Conservation (phyloP, 768 basidiomycete genomes). For the Collybiopsis luxurians region DNA sequence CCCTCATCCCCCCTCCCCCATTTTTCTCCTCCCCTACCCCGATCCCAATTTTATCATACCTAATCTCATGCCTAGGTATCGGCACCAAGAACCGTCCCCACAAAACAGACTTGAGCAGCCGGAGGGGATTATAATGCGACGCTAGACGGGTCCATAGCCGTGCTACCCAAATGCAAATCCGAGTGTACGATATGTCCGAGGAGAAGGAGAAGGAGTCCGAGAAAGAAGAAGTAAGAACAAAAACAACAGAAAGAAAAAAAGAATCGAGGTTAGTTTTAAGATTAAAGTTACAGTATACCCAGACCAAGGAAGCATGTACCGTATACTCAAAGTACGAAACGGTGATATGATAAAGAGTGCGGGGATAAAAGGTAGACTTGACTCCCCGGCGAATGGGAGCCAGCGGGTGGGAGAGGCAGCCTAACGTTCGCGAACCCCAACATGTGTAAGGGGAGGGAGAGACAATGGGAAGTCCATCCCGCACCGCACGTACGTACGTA, state of each 20-base stretch:
- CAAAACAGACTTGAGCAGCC: constrained; percentile 46
- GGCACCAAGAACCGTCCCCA: constrained; percentile 47
- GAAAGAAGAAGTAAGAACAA: neutral
- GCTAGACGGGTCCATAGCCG: constrained; percentile 48
- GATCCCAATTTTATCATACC: constrained; percentile 26
- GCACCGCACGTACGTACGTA: neutral
- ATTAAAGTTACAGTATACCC: no score
- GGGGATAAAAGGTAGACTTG: no score
- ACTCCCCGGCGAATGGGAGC: no score
- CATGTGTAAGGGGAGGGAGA: neutral
- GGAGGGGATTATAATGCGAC: constrained; percentile 57
- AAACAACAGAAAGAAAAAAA: neutral
- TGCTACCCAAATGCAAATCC: constrained; percentile 30
- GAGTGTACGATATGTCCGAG: neutral
- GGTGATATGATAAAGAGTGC: no score
- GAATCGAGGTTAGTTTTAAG: no score
- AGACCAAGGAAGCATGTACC: no score
- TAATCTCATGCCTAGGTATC: constrained; percentile 32
- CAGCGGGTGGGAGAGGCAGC: neutral
- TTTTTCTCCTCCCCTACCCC: neutral
- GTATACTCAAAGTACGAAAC: no score
- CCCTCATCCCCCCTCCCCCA: no score
- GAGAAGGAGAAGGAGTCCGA: neutral
- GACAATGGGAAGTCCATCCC: neutral
- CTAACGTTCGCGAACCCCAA: no score